A percentile compares a stretch with the other conserved stretches of the same genome.
Evolutionary conservation across 768 basidiomycete genomes (phyloP).

Genomic region (Leccinellum rugosiceps): DNA sequence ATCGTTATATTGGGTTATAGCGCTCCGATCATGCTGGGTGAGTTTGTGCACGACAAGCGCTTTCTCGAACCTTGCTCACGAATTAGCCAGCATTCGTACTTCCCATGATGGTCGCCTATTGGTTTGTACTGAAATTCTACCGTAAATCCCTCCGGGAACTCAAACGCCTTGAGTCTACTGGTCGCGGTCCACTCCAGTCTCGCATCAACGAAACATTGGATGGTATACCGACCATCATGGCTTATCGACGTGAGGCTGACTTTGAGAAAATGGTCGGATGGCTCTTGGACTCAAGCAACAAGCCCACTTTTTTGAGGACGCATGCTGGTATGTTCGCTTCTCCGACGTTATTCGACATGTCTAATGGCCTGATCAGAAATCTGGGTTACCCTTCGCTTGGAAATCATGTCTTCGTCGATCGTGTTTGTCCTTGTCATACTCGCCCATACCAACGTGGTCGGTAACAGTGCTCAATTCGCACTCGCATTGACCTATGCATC

Average conservation of each 20-base stretch:
- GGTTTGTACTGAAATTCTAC: slow-evolving; percentile 44
- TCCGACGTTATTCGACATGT: background rate
- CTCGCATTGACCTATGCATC: slow-evolving; percentile 30
- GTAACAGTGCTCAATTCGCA: slow-evolving; percentile 22
- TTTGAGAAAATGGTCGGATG: slow-evolving; percentile 21
- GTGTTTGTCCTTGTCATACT: slow-evolving; percentile 27
- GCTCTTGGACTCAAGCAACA: slow-evolving; percentile 27
- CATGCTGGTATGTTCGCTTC: slow-evolving; percentile 20
- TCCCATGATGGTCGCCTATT: slow-evolving; percentile 34
- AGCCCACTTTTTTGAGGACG: slow-evolving; percentile 25
- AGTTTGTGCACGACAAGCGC: slow-evolving; percentile 25
- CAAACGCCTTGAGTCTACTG: slow-evolving; percentile 43
- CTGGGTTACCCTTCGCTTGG: slow-evolving; percentile 32
- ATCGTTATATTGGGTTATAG: slow-evolving; percentile 23
- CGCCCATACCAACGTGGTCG: slow-evolving; percentile 25
- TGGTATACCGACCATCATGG: slow-evolving; percentile 46
- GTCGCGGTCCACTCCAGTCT: slow-evolving; percentile 47
- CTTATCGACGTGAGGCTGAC: slow-evolving; percentile 37
- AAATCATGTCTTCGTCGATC: slow-evolving; percentile 25
- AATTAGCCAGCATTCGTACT: slow-evolving; percentile 18
- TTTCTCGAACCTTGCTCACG: slow-evolving; percentile 18
- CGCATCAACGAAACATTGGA: slow-evolving; percentile 50
- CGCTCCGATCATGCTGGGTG: slow-evolving; percentile 34
- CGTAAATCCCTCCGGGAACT: slow-evolving; percentile 46
- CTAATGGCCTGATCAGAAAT: slow-evolving; percentile 21